Base-by-base conservation (phyloP, 768 basidiomycete genomes). In the Hypholoma fasciculare region DNA sequence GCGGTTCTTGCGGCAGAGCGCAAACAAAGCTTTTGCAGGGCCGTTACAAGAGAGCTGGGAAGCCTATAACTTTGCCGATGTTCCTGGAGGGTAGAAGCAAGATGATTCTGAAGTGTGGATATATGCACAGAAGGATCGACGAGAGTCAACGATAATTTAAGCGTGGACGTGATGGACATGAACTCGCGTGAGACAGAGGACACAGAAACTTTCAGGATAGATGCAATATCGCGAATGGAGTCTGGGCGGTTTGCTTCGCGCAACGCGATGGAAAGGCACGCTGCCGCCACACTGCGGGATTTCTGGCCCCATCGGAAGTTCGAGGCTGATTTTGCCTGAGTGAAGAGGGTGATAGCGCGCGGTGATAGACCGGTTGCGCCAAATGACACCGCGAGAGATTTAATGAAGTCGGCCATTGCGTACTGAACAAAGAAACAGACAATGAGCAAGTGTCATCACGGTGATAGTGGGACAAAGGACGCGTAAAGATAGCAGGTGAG, bases 251-350 rank as follows among this genome's bases (percentile, higher is more conserved):
- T 84, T 57, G 81, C 78, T 74, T 92, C 88, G 50, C 91, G 86
- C 43, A 92, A 75, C 5, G 89, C 85, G 55, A 92, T 79, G 23
- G 85, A 80, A 26, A 92, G 74, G 47, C 86, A 83, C 2, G 87
- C 89, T 12, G 84, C 92, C 0, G 88, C 87, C 12, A 83, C 78
- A 44, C 84, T 74, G 69, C 82, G 90, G 19, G 91, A 86, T 61
- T 80, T 86, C 52, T 83, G 79, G 38, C 92, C 92, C 91, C 91
- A 94, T 38, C 82, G 82, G 67, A 84, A 87, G 9, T 75, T 69
- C 13, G 81, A 82, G 34, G 76, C 76, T 20, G 72, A 59, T 82
- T 86, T 90, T 23, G 83, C 83, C 63, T 87, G 84, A 72, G 82
- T 81, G 72, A 93, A 93, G 26, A 94, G 71, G 55, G 78, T 77